These are phyloP conservation scores for Heimioporus sp. DNA, from an alignment of 768 basidiomycete genomes.

Conservation along the genomic window DNA sequence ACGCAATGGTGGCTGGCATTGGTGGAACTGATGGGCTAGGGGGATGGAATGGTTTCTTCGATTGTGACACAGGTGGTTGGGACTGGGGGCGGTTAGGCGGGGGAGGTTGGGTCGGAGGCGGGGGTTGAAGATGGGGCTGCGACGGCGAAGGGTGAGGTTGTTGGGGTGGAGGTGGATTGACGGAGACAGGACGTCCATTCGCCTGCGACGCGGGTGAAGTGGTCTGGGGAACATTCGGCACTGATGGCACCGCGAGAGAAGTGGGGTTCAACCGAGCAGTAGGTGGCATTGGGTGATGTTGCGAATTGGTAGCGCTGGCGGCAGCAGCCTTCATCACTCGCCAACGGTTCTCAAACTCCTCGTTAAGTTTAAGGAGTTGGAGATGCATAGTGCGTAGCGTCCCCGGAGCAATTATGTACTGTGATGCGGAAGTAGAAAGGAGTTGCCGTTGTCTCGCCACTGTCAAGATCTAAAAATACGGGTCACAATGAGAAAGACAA, in stretches of 20 bases:
- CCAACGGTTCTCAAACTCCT: constrained; percentile 34
- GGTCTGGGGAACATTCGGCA: constrained; percentile 17
- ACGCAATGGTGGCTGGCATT: constrained; percentile 9
- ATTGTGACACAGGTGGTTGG: constrained; percentile 10
- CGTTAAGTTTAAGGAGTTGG: constrained; percentile 43
- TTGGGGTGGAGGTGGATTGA: constrained; percentile 24
- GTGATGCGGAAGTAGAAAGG: constrained; percentile 20
- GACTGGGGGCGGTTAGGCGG: neutral
- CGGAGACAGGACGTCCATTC: constrained; percentile 31
- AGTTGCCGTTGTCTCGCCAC: constrained; percentile 37
- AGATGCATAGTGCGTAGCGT: constrained; percentile 43
- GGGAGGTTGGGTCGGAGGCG: constrained; percentile 11
- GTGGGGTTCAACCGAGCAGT: constrained; percentile 4
- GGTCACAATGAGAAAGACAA: constrained; percentile 7
- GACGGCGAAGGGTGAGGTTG: constrained; percentile 8
- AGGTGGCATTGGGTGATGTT: neutral
- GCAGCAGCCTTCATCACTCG: constrained; percentile 23
- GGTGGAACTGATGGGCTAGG: constrained; percentile 23
- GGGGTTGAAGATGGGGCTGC: constrained; percentile 7
- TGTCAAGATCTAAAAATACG: constrained; percentile 38
- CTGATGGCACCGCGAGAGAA: constrained; percentile 16
- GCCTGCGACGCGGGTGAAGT: constrained; percentile 21
- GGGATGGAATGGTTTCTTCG: constrained; percentile 17
- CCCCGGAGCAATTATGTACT: constrained; percentile 34
- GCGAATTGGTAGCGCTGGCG: constrained; percentile 3